These are phyloP conservation scores for Pseudocercospora cruenta DNA, from an alignment of 2,329 filamentous ascomycete species.

Conservation along the genomic window DNA sequence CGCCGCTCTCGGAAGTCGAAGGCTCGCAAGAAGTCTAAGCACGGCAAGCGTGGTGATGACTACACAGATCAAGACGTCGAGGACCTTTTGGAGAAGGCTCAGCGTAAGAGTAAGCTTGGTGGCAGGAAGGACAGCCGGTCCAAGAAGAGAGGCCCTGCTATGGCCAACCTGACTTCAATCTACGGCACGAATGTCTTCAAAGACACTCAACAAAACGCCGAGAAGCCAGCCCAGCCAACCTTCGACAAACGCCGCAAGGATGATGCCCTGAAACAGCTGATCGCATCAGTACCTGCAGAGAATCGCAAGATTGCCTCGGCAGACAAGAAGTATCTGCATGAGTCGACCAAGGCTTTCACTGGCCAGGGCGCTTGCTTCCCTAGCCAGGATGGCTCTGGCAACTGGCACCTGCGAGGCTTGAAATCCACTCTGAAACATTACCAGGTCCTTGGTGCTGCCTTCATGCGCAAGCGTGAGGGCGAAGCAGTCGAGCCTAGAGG, in stretches of 20 bases:
- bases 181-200: constrained; percentile 31
- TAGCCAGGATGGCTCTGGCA: constrained; percentile 34
- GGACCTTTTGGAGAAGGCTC: constrained; percentile 9
- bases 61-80: constrained; percentile 16
- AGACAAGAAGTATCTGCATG: constrained; percentile 44
- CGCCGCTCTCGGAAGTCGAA: neutral
- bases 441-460: constrained; percentile 57
- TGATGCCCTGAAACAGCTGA: constrained; percentile 45
- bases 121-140: constrained; percentile 14
- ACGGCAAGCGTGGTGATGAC: neutral
- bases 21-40: neutral
- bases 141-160: constrained; percentile 17
- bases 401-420: constrained; percentile 56
- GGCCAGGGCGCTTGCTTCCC: constrained; percentile 40
- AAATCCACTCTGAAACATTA: constrained; percentile 50
- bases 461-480: constrained; percentile 60
- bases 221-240: constrained; percentile 28
- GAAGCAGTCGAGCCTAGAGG: constrained; percentile 41
- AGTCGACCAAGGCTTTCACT: constrained; percentile 48
- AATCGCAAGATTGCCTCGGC: constrained; percentile 36
- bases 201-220: constrained; percentile 25
- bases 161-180: constrained; percentile 18
- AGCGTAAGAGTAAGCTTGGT: neutral
- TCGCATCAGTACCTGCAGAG: constrained; percentile 45
- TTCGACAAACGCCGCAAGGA: constrained; percentile 34